phyloP scores from a whole-genome alignment of 106 monocot genomes.

The Dendrobium nobile region DNA sequence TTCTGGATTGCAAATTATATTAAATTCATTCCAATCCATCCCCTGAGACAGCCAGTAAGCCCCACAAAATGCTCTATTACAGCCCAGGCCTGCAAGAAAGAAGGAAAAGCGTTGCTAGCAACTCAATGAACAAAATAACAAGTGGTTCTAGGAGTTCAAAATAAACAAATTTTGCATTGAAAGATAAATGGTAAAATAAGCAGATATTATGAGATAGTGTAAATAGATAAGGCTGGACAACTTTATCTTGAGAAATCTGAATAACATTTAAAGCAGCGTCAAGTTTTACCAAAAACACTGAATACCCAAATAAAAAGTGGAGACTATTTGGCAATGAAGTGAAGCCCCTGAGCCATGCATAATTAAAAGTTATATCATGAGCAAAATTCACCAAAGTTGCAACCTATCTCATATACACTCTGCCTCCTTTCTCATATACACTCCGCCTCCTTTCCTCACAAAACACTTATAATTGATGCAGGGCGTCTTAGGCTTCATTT shows the following conservation, averaged over 20 bases:
- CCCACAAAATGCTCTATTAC: constrained; percentile 86
- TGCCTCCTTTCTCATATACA: background rate
- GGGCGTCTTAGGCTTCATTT: background rate
- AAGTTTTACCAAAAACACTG: background rate
- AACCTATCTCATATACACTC: background rate
- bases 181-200: background rate
- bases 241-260: background rate
- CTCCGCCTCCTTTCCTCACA: background rate
- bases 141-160: background rate
- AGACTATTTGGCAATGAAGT: background rate
- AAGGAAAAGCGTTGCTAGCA: background rate
- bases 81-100: constrained; percentile 64
- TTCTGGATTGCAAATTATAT: constrained; percentile 49
- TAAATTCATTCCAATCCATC: constrained; percentile 32
- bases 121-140: background rate
- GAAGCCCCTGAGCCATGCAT: background rate
- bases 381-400: background rate
- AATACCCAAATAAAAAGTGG: background rate
- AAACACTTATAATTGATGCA: background rate
- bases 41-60: constrained; percentile 84
- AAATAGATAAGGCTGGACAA: background rate
- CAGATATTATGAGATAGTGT: background rate
- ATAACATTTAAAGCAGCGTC: background rate
- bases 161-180: background rate
- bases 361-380: background rate